Percentiles rank a stretch among this genome's conserved stretches.
phyloP scores from a whole-genome alignment of 257 asterid genomes.

The Ehretia macrophylla region DNA sequence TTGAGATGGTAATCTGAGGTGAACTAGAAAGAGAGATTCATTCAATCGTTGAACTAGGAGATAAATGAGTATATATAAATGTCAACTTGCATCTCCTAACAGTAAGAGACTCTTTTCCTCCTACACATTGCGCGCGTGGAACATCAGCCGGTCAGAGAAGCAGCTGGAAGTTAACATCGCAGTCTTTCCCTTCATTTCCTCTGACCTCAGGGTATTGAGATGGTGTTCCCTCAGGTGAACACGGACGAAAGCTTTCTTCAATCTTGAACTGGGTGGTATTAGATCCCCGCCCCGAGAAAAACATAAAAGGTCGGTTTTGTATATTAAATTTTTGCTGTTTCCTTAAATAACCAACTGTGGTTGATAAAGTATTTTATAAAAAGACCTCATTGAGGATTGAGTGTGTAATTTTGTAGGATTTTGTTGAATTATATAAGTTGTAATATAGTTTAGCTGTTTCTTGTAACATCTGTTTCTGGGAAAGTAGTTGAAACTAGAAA shows the following conservation, averaged over 20 bases:
- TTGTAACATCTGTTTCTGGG: background rate
- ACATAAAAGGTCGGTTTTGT: too few species aligned
- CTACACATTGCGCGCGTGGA: constrained; percentile 41
- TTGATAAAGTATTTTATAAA: background rate
- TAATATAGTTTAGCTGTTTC: background rate
- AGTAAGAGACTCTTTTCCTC: constrained; percentile 75
- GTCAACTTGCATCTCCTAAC: constrained; percentile 70
- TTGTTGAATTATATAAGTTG: too few species aligned
- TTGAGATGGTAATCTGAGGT: constrained; percentile 18
- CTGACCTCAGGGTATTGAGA: constrained; percentile 48
- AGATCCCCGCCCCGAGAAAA: too few species aligned
- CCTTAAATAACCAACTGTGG: constrained; percentile 6
- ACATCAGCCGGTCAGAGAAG: constrained; percentile 51
- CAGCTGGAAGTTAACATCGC: constrained; percentile 64
- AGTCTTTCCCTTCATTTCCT: constrained; percentile 70
- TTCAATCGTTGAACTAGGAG: too few species aligned
- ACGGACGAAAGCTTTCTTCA: background rate
- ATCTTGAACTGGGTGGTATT: too few species aligned
- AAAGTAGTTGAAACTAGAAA: too few species aligned
- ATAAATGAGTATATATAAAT: too few species aligned
- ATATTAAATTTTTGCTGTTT: constrained; percentile 12
- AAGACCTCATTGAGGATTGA: constrained; percentile 1
- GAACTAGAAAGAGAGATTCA: background rate
- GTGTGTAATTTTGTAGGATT: background rate
- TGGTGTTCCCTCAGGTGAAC: background rate